Evolutionary conservation across 805 yeast species (phyloP).

Genomic region (Cyberlindnera xylosilytica): DNA sequence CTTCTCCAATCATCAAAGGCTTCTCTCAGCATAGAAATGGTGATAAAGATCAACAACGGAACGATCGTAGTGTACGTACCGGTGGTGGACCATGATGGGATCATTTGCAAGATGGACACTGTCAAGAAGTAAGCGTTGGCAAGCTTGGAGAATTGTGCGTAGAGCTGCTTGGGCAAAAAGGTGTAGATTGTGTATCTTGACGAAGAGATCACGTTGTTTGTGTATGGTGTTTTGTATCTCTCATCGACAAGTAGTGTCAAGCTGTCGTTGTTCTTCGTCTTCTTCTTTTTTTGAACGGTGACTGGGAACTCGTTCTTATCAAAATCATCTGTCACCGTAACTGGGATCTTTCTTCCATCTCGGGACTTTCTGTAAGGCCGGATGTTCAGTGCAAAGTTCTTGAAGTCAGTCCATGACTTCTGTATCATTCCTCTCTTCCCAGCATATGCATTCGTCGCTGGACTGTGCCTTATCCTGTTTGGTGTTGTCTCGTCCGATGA

Average conservation of each 20-base stretch:
- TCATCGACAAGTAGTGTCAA: constrained; percentile 57
- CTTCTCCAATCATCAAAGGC: constrained; percentile 92
- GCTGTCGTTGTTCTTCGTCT: too few species aligned
- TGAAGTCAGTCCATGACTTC: constrained; percentile 20
- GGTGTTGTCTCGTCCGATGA: constrained; percentile 26
- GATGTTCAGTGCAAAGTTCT: constrained; percentile 43
- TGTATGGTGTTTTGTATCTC: constrained; percentile 58
- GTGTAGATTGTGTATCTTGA: constrained; percentile 79
- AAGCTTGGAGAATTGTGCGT: constrained; percentile 87
- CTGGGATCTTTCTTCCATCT: constrained; percentile 76
- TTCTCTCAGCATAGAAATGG: constrained; percentile 87
- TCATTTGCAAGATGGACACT: constrained; percentile 91
- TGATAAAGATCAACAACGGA: constrained; percentile 81
- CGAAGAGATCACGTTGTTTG: constrained; percentile 72
- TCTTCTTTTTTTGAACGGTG: constrained; percentile 12
- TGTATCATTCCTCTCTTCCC: constrained; percentile 25
- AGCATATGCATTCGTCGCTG: constrained; percentile 15
- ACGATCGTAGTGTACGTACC: constrained; percentile 93
- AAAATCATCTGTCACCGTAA: constrained; percentile 42
- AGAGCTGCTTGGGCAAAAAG: constrained; percentile 83
- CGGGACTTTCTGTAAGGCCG: constrained; percentile 49
- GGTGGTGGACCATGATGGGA: constrained; percentile 96
- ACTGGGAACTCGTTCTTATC: constrained; percentile 31
- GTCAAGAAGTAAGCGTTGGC: constrained; percentile 90
- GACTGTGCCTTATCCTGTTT: constrained; percentile 9